phyloP scores from a whole-genome alignment of 2,329 filamentous ascomycete genomes.

The Hypoxylon rubiginosum region DNA sequence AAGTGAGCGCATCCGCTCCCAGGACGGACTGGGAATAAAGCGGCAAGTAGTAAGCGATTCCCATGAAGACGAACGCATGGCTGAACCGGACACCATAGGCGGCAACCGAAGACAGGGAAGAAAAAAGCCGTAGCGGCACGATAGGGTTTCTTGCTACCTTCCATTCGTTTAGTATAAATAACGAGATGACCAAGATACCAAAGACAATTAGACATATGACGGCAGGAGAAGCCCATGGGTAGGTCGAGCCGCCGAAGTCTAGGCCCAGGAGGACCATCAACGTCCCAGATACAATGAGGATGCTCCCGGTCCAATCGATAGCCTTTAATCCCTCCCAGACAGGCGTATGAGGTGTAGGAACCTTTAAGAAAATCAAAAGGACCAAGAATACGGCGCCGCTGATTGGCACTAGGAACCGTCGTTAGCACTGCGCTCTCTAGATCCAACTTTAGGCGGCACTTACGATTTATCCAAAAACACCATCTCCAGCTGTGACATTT shows the following conservation, averaged over 20 bases:
- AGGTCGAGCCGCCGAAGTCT: constrained; percentile 66
- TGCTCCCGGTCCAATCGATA: constrained; percentile 63
- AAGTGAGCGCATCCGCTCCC: constrained; percentile 70
- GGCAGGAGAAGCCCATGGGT: constrained; percentile 65
- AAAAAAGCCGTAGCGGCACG: constrained; percentile 76
- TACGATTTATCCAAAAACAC: constrained; percentile 59
- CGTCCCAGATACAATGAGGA: constrained; percentile 68
- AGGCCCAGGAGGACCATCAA: constrained; percentile 73
- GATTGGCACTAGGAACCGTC: constrained; percentile 44
- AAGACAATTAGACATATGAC: constrained; percentile 69
- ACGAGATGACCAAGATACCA: constrained; percentile 59
- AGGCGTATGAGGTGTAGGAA: constrained; percentile 69
- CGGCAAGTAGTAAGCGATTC: constrained; percentile 77
- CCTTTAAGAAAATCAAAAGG: constrained; percentile 67
- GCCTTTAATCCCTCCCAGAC: constrained; percentile 67
- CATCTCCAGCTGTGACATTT: constrained; percentile 68
- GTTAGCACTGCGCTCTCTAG: background rate
- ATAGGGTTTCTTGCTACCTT: constrained; percentile 74
- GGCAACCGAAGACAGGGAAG: constrained; percentile 67
- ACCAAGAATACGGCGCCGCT: constrained; percentile 63
- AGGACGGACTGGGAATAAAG: constrained; percentile 80
- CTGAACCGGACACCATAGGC: constrained; percentile 62
- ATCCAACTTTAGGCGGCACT: constrained; percentile 1
- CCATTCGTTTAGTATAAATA: constrained; percentile 74
- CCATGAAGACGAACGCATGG: constrained; percentile 72